phyloP scores from a whole-genome alignment of 106 monocot genomes.

The Platanthera guangdongensis region DNA sequence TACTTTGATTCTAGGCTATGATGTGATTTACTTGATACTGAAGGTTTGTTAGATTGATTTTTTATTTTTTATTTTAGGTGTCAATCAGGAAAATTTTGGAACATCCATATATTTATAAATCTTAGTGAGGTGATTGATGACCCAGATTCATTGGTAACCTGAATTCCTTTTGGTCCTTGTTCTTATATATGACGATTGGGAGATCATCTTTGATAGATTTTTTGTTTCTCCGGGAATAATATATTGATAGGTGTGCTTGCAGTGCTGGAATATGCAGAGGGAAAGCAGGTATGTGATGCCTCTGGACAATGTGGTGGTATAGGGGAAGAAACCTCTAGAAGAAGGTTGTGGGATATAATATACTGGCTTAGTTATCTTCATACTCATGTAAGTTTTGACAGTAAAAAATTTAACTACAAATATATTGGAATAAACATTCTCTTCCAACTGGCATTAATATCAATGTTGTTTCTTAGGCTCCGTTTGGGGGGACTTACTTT shows the following conservation, averaged over 20 bases:
- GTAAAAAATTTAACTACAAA: neutral
- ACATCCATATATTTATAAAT: constrained; percentile 45
- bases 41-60: neutral
- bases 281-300: constrained; percentile 70
- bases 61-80: constrained; percentile 21
- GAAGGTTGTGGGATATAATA: constrained; percentile 72
- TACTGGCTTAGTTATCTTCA: constrained; percentile 82
- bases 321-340: constrained; percentile 50
- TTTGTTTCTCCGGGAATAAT: neutral
- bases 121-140: constrained; percentile 74
- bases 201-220: neutral
- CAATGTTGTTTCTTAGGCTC: neutral
- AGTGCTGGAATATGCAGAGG: constrained; percentile 85
- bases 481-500: no score
- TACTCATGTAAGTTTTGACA: constrained; percentile 62
- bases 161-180: neutral
- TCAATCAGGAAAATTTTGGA: constrained; percentile 61
- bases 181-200: neutral
- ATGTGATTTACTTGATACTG: neutral
- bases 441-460: neutral
- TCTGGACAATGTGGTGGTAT: constrained; percentile 45
- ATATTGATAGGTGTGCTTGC: constrained; percentile 4
- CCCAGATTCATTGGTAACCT: constrained; percentile 40
- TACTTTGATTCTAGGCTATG: neutral
- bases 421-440: neutral